Evolutionary conservation across 768 basidiomycete genomes (phyloP), one percentile per base, ranked within the genome.

Genomic region (Trametes sanguinea): DNA sequence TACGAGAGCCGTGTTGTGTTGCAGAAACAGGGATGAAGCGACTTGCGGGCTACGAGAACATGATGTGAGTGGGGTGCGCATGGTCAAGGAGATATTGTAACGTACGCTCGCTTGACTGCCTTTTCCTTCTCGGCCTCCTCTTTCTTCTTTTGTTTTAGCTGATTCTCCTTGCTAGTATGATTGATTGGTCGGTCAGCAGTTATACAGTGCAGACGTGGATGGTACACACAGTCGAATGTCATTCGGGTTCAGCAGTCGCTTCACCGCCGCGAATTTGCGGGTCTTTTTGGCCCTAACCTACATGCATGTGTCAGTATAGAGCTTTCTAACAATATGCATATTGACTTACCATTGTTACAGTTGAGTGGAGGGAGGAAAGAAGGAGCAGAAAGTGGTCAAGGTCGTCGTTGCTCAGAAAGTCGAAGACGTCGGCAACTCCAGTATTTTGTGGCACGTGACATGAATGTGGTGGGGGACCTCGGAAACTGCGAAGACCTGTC

Each of bases 211-310:
- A 35, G 40, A 32, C 39, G 17, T 48, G 30, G 46, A 48, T 30
- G 16, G n/a, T 30, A 73, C 92, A 67, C 72, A 95, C 95, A 98
- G 75, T 67, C 96, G 82, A 58, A 92, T 92, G 73, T 98, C 96
- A 69, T 89, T 92, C 0, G 96, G 96, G 72, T 94, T 95, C 61
- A 98, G 76, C 80, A 98, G 81, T 16, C 95, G 90, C 76, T 98
- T 98, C 48, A 96, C 94, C 9, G 87, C 78, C 2, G 95, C 96
- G 73, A 98, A 98, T 73, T 96, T 96, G 75, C 95, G 83, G 1
- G 94, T 95, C 74, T 94, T 96, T 75, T 93, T 94, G 32, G 92
- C 92, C 76, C 86, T 94, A 11, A 86, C 92, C 95, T 97, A 27
- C 9, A 45, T 16, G 8, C 9, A 33, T 4, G 6, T 9, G 32